These are phyloP conservation scores for Chaetothyriales sp. DNA, from an alignment of 2,329 filamentous ascomycete species.

Conservation along the genomic window DNA sequence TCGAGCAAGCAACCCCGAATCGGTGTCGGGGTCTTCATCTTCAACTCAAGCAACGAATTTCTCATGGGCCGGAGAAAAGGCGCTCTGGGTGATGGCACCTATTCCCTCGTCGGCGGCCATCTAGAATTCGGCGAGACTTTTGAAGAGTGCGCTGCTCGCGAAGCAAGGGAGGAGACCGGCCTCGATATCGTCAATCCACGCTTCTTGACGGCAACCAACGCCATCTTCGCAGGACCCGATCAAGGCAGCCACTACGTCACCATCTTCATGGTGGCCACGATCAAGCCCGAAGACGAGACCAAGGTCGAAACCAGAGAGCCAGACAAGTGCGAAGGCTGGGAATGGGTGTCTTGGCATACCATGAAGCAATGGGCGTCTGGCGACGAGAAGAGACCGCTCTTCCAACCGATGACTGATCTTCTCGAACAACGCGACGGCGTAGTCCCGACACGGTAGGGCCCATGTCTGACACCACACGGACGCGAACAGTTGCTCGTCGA, in stretches of 20 bases:
- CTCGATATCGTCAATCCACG: slow-evolving; percentile 40
- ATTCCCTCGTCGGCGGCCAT: slow-evolving; percentile 61
- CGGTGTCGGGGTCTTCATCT: slow-evolving; percentile 38
- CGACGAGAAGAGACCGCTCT: slow-evolving; percentile 26
- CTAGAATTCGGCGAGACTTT: slow-evolving; percentile 56
- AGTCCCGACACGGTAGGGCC: neutral
- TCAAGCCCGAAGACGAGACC: slow-evolving; percentile 40
- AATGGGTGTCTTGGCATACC: slow-evolving; percentile 39
- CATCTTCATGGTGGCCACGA: slow-evolving; percentile 47
- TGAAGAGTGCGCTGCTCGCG: slow-evolving; percentile 50
- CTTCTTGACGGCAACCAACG: slow-evolving; percentile 52
- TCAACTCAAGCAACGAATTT: slow-evolving; percentile 28
- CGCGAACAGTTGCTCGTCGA: too few relatives aligned
- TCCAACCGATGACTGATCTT: slow-evolving; percentile 36
- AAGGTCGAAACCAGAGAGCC: slow-evolving; percentile 30
- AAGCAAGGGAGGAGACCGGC: slow-evolving; percentile 58
- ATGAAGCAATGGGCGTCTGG: slow-evolving; percentile 27
- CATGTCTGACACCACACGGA: neutral
- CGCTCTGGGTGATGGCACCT: slow-evolving; percentile 42
- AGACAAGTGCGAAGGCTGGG: slow-evolving; percentile 43
- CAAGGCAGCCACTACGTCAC: slow-evolving; percentile 58
- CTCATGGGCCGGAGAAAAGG: slow-evolving; percentile 36
- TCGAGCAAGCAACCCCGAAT: slow-evolving; percentile 21
- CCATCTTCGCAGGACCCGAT: slow-evolving; percentile 38
- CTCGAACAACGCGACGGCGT: slow-evolving; percentile 21